Base-by-base conservation (phyloP, 176 grass and related monocot species). In the Tillandsia fasciculata region DNA sequence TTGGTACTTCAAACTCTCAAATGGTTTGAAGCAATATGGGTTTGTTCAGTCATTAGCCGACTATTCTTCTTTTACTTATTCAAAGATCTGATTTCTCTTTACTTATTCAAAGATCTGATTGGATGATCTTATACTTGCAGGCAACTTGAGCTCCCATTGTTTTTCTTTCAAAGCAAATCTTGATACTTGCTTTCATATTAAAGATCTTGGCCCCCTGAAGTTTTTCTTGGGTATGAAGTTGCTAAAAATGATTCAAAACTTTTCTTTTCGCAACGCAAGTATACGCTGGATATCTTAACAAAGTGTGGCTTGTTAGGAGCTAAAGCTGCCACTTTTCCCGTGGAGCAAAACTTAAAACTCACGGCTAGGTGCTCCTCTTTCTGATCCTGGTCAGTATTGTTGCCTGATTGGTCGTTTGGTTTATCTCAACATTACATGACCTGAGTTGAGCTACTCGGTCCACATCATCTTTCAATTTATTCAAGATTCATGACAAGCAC, bases 211-310 rank as follows among this genome's bases (percentile, higher is more conserved):
- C 7, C 58, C 14, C 0, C 11, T 63, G 15, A 63, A 23, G 22
- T 63, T 4, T 63, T 63, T 63, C 22, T 63, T 63, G 17, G 11
- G 58, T 13, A 63, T 63, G 58, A 63, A 63, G 58, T 63, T 63
- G 58, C 58, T 63, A 63, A 7, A 23, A 63, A 63, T 23, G 17
- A 13, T 23, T 63, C 58, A 2, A 63, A 23, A n/a, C 2, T 63
- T 8, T 63, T 63, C 8, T 63, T 63, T 26, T 63, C 58, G 15
- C 58, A 63, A 7, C 11, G 12, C 1, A 20, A 63, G 12, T 63
- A 63, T 63, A 18, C 58, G 0, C 17, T 63, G 58, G 58, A 63
- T 63, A 63, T 63, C 58, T 63, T 63, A 23, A 63, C 58, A 63
- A 13, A 63, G 17, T 63, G 58, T 63, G 58, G 58, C 17, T 3